Evolutionary conservation across 2,329 filamentous ascomycete genomes (phyloP), one percentile per base, ranked within the genome.

Genomic region (Apiospora pterosperma): DNA sequence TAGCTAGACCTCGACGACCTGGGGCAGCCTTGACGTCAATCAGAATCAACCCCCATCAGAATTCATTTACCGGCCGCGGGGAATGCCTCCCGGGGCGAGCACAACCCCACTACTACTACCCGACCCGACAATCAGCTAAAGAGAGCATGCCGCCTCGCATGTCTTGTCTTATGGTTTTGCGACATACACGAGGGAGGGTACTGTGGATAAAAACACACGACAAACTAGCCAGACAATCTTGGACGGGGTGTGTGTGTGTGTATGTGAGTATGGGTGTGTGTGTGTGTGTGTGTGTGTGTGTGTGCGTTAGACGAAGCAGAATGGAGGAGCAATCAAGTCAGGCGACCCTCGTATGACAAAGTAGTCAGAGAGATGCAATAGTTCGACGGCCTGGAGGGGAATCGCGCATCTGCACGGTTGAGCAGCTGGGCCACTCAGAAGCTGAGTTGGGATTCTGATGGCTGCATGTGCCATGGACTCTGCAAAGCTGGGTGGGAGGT

Each of bases 371-470:
- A 34, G n/a, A 39, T 23, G 58, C 58, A 60, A 60, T 28, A 39
- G 39, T 60, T 60, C 58, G 58, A 36, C 58, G 36, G 16, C 58
- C 58, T 39, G 58, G 58, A 38, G 48, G 48, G 34, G 58, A 21
- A 60, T 60, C 36, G 58, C 60, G 60, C 60, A 48, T 62, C 60
- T 62, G 60, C 58, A 60, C 58, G 58, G 21, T 21, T 25, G 58
- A 60, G 58, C 58, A 60, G 34, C 36, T 55, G 48, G 60, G 10
- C 60, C 60, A 62, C 60, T 62, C 39, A 61, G 14, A 41, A 28
- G 36, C 39, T 21, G 59, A 61, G 36, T 31, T 48, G 28, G 39
- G 28, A 34, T 36, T 12, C 60, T 62, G 60, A 62, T 16, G 60
- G 39, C 60, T 62, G 60, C 60, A 62, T 55, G 48, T 25, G 25